These are phyloP conservation scores for Saccharata proteae DNA, from an alignment of 2,329 filamentous ascomycete species.

Conservation along the genomic window DNA sequence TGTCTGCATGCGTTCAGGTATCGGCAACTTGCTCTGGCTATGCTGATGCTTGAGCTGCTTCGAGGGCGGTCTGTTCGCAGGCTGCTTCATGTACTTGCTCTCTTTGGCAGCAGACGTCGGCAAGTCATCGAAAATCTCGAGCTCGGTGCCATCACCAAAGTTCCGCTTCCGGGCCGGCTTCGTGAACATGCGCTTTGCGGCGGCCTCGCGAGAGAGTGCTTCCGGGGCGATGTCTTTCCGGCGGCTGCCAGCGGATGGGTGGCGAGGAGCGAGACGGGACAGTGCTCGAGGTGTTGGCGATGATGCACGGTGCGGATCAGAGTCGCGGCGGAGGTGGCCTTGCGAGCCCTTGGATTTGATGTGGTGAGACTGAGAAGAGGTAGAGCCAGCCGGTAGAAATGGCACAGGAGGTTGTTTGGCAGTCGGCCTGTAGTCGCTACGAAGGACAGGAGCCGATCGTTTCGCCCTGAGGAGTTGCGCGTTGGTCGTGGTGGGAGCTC, in stretches of 20 bases:
- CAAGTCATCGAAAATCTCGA: constrained; percentile 89
- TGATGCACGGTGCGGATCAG: constrained; percentile 47
- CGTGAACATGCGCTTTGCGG: constrained; percentile 57
- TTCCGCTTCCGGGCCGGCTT: constrained; percentile 58
- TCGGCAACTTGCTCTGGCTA: constrained; percentile 29
- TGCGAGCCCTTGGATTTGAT: constrained; percentile 58
- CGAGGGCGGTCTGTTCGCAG: constrained; percentile 54
- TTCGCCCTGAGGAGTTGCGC: constrained; percentile 46
- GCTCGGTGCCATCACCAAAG: constrained; percentile 85
- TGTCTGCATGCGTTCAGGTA: constrained; percentile 33
- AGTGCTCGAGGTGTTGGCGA: constrained; percentile 34
- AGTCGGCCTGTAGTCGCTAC: constrained; percentile 40
- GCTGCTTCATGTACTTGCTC: constrained; percentile 70
- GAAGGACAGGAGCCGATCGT: constrained; percentile 47
- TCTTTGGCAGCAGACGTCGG: constrained; percentile 77
- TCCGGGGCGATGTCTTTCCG: constrained; percentile 37
- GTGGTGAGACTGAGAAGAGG: constrained; percentile 66
- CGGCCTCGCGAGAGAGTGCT: constrained; percentile 37
- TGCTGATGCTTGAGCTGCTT: constrained; percentile 46
- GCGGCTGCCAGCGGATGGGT: constrained; percentile 38
- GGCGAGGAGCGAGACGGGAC: constrained; percentile 36
- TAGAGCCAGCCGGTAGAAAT: constrained; percentile 67
- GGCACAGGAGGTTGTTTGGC: constrained; percentile 56
- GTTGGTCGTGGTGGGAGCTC: constrained; percentile 40
- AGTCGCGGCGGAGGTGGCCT: constrained; percentile 68